Conservation (phyloP, 106 monocot genomes). For the Platanthera guangdongensis region DNA sequence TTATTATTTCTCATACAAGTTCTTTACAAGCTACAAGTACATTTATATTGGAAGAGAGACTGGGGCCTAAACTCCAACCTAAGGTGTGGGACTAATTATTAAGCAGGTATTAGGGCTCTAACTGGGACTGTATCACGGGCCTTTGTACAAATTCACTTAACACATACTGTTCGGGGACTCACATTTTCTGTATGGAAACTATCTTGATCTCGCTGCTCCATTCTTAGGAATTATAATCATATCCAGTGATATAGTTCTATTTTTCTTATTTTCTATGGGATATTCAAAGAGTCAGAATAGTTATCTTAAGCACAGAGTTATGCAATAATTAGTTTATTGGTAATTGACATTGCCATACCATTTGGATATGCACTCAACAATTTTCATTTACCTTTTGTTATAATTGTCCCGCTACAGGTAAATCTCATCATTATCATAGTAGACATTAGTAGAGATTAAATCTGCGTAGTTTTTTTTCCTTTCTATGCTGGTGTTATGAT, state of each 20-base stretch:
- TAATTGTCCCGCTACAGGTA: neutral
- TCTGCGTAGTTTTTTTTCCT: too few species aligned
- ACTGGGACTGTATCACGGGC: too few species aligned
- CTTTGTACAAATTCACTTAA: too few species aligned
- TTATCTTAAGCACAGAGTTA: neutral
- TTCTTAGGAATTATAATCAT: neutral
- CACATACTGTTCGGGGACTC: neutral
- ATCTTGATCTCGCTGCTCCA: neutral
- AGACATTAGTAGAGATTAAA: neutral
- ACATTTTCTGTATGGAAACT: neutral
- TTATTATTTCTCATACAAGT: too few species aligned
- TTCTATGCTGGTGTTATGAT: too few species aligned
- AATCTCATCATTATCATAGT: neutral
- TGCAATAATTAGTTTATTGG: neutral
- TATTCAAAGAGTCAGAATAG: neutral
- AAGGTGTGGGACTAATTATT: too few species aligned
- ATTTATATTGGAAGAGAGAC: too few species aligned
- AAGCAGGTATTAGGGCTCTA: too few species aligned
- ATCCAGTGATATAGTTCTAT: neutral
- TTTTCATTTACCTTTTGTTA: too few species aligned
- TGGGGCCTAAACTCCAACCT: too few species aligned
- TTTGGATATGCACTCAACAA: neutral
- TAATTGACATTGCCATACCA: neutral
- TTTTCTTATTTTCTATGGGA: neutral
- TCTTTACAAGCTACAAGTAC: too few species aligned